phyloP scores from a whole-genome alignment of 2,329 filamentous ascomycete genomes.

The Cercospora canescens region DNA sequence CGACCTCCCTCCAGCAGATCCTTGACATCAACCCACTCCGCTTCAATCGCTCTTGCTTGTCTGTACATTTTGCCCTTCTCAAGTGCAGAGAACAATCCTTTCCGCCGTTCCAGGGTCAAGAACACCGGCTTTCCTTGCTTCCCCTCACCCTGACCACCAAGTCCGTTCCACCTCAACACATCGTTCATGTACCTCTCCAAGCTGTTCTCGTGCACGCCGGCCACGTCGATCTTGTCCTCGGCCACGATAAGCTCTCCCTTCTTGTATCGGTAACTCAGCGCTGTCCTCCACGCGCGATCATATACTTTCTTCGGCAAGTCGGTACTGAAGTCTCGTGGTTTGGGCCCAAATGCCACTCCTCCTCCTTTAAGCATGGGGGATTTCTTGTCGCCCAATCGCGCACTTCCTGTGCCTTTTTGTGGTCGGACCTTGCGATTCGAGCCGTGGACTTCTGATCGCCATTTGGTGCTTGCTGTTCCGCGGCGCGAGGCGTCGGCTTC shows the following conservation, averaged over 20 bases:
- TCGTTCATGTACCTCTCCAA: slow-evolving; percentile 61
- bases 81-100: slow-evolving; percentile 51
- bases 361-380: slow-evolving; percentile 81
- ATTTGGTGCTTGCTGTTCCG: slow-evolving; percentile 83
- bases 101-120: slow-evolving; percentile 62
- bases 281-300: slow-evolving; percentile 92
- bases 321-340: slow-evolving; percentile 87
- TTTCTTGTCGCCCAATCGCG: slow-evolving; percentile 78
- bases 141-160: slow-evolving; percentile 62
- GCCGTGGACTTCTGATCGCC: slow-evolving; percentile 78
- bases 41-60: slow-evolving; percentile 68
- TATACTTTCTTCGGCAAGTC: slow-evolving; percentile 85
- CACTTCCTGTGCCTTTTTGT: slow-evolving; percentile 83
- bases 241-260: slow-evolving; percentile 85
- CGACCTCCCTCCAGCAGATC: slow-evolving; percentile 83
- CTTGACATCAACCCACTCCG: slow-evolving; percentile 91
- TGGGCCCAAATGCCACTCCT: slow-evolving; percentile 86
- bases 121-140: slow-evolving; percentile 65
- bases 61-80: slow-evolving; percentile 58
- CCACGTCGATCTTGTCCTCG: slow-evolving; percentile 67
- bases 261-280: slow-evolving; percentile 86
- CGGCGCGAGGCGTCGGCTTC: slow-evolving; percentile 87
- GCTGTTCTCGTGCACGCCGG: slow-evolving; percentile 49
- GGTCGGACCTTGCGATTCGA: slow-evolving; percentile 77
- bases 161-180: slow-evolving; percentile 69